Conservation (phyloP, 2,329 filamentous ascomycete species). For the Metarhizium humberi region DNA sequence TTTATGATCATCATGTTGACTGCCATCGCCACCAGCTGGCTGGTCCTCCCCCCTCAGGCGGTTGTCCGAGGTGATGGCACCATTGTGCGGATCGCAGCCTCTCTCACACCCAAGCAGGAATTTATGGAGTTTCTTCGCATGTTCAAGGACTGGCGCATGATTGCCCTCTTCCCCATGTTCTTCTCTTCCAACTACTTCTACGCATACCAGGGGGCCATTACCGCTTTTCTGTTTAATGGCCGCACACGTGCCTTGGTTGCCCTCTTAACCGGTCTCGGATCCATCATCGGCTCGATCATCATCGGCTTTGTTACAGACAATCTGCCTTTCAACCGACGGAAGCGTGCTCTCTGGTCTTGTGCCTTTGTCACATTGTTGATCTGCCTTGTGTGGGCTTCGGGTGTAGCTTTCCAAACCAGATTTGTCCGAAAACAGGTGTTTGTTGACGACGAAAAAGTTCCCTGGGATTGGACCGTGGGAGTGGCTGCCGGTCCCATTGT, state of each 20-base stretch:
- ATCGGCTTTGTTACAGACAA: constrained; percentile 58
- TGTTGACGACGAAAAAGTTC: constrained; percentile 10
- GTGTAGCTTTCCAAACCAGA: constrained; percentile 56
- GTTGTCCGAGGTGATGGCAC: constrained; percentile 9
- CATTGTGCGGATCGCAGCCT: constrained; percentile 3
- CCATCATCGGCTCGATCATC: constrained; percentile 59
- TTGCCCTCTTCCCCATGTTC: constrained; percentile 74
- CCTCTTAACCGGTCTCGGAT: constrained; percentile 60
- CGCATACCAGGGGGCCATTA: constrained; percentile 69
- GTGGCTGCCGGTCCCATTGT: constrained; percentile 16
- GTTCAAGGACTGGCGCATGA: constrained; percentile 31
- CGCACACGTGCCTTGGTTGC: constrained; percentile 67
- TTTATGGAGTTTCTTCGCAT: constrained; percentile 9
- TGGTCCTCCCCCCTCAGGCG: constrained; percentile 7
- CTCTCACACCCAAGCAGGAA: constrained; percentile 7
- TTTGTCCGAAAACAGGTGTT: constrained; percentile 24
- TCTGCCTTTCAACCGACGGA: constrained; percentile 42
- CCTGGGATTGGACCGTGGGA: constrained; percentile 17
- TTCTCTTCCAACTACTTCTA: constrained; percentile 78
- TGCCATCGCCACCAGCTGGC: constrained; percentile 8
- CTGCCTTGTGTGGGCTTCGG: constrained; percentile 60
- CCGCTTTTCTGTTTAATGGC: constrained; percentile 60
- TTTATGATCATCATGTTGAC: constrained; percentile 9
- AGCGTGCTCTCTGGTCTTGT: constrained; percentile 51
- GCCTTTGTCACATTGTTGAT: constrained; percentile 50